Evolutionary conservation across 2,329 filamentous ascomycete species (phyloP), one percentile per base, ranked within the genome.

Genomic region (Meredithiella fracta): DNA sequence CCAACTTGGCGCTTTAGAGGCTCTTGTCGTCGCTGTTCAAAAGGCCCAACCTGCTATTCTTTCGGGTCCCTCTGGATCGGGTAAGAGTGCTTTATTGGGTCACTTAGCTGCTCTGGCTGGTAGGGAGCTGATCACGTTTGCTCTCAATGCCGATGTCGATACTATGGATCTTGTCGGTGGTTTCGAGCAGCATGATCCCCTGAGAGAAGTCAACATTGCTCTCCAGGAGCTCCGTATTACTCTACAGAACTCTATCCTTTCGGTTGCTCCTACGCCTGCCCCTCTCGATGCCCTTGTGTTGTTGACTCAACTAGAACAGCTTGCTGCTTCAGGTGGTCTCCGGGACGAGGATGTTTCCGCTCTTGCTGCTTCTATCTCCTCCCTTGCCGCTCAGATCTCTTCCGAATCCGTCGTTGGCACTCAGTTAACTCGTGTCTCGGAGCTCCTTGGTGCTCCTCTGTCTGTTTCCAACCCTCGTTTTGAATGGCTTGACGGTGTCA

Each of bases 141-240:
- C 90, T 0, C 80, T 98, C 69, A 98, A 95, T 65, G 84, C 90
- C 5, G 94, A 98, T 63, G 86, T 95, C 47, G 92, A 98, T 67
- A 90, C 91, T 0, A 95, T 95, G 82, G 92, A 98, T 68, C 79
- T 98, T 56, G 87, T 98, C 57, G 92, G 92, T 64, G 92, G 92
- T 0, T 98, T 95, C 65, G 92, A 98, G 67, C 92, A 98, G 68
- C 82, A 87, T 17, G 92, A 98, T 65, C 81, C 86, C 22, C 75
- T 85, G 53, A 78, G 91, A 56, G 79, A 85, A 59, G 72, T 86
- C 3, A 82, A 84, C 55, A 71, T 73, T n/a, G 64, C 67, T 11
- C 65, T 80, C 26, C 71, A 77, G 51, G 63, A 63, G 31, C 64
- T 86, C 11, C 69, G 71, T 11, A 64, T 69, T 4, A 75, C 76